phyloP scores from a whole-genome alignment of 352 stramenopile genomes.

The Globisporangium middletonii region DNA sequence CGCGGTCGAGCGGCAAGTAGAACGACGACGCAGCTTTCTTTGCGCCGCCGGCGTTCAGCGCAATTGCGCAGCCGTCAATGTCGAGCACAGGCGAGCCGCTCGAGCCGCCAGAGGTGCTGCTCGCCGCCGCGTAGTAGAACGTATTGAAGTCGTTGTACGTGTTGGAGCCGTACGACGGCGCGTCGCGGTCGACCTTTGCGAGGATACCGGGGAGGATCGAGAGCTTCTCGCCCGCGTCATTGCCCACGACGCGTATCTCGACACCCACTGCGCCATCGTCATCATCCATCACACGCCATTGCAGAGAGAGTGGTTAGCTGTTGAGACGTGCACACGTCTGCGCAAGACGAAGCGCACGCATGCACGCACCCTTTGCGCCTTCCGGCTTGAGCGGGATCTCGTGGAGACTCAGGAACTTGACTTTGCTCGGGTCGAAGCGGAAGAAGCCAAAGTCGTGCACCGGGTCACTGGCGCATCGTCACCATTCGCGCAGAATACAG shows the following conservation, averaged over 20 bases:
- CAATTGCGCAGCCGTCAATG: slow-evolving; percentile 84
- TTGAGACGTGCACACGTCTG: too few species aligned
- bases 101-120: slow-evolving; percentile 83
- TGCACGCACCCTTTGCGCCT: slow-evolving; percentile 56
- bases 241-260: slow-evolving; percentile 90
- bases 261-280: slow-evolving; percentile 53
- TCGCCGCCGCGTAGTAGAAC: slow-evolving; percentile 89
- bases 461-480: slow-evolving; percentile 47
- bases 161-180: slow-evolving; percentile 79
- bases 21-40: slow-evolving; percentile 87
- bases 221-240: slow-evolving; percentile 90
- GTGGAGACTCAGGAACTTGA: slow-evolving; percentile 83
- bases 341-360: background rate
- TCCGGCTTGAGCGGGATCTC: slow-evolving; percentile 87
- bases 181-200: slow-evolving; percentile 87
- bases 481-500: background rate
- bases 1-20: slow-evolving; percentile 86
- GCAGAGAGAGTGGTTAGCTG: background rate
- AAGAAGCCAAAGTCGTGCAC: slow-evolving; percentile 93
- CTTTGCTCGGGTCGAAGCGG: slow-evolving; percentile 81
- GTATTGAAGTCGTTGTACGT: slow-evolving; percentile 93
- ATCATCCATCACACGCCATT: background rate
- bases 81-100: slow-evolving; percentile 88
- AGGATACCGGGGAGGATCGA: slow-evolving; percentile 88
- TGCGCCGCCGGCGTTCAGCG: slow-evolving; percentile 87